These are phyloP conservation scores for Anthoceros angustus DNA, from an alignment of 225 moss, liverwort and hornwort genomes.

Conservation along the genomic window DNA sequence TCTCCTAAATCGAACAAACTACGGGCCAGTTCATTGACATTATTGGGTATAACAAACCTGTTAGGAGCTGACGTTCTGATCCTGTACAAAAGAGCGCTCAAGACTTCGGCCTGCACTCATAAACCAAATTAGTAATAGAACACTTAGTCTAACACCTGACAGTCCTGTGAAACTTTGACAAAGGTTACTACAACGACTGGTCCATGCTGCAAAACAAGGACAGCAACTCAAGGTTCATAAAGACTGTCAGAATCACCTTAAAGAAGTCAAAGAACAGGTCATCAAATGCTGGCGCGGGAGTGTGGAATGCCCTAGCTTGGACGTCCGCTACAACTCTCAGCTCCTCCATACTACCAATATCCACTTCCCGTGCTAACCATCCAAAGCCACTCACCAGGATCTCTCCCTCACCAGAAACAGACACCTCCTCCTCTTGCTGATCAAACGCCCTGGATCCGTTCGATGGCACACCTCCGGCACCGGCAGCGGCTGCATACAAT, in stretches of 20 bases:
- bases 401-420: not conserved
- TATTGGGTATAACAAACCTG: slow-evolving; percentile 32
- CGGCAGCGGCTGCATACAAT: too few species aligned
- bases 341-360: slow-evolving; percentile 39
- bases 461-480: too few species aligned
- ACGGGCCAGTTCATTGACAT: not conserved
- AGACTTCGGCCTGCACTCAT: slow-evolving; percentile 61
- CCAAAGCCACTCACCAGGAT: slow-evolving; percentile 51
- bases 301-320: slow-evolving; percentile 72
- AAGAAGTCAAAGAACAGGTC: slow-evolving; percentile 79
- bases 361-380: slow-evolving; percentile 73
- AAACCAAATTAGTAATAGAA: slow-evolving; percentile 4
- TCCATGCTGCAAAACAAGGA: not conserved
- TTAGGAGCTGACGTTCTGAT: slow-evolving; percentile 48
- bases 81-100: slow-evolving; percentile 75
- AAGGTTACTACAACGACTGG: slow-evolving; percentile 1
- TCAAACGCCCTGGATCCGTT: too few species aligned
- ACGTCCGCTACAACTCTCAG: slow-evolving; percentile 76
- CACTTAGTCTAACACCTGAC: not conserved
- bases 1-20: not conserved
- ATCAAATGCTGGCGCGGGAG: slow-evolving; percentile 52
- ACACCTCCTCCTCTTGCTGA: not conserved
- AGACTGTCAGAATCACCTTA: slow-evolving; percentile 32
- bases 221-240: not conserved
- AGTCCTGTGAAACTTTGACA: not conserved